Evolutionary conservation across 352 stramenopile species (phyloP).

Genomic region (Sclerospora graminicola): DNA sequence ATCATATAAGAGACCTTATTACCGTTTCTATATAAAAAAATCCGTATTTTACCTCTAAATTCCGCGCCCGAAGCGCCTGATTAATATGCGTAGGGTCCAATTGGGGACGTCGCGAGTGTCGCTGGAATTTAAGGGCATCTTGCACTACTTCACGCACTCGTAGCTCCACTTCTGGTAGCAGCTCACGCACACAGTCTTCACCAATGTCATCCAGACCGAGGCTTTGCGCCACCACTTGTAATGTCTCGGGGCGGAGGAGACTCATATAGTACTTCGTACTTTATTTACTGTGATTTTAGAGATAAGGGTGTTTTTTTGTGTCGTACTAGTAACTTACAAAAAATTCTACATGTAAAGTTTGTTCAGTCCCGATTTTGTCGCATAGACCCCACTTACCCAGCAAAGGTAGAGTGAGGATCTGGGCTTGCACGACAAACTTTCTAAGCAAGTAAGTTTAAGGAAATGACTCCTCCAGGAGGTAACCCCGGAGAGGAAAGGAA

Average conservation of each 20-base stretch:
- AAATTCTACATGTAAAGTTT: no score
- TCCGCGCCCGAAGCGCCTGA: slow-evolving; percentile 59
- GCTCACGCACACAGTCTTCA: slow-evolving; percentile 46
- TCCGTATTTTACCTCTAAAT: slow-evolving; percentile 39
- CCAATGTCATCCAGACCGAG: slow-evolving; percentile 61
- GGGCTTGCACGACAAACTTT: no score
- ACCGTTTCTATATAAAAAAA: background rate
- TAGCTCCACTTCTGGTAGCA: slow-evolving; percentile 73
- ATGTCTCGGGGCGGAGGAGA: slow-evolving; percentile 53
- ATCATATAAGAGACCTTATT: background rate
- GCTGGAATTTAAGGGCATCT: slow-evolving; percentile 79
- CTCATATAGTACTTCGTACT: slow-evolving; percentile 31
- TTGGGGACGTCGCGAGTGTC: slow-evolving; percentile 47
- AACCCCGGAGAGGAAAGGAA: no score
- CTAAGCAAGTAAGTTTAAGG: no score
- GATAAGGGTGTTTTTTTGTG: no score
- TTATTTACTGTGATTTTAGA: no score
- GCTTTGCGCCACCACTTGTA: slow-evolving; percentile 66
- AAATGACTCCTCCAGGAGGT: no score
- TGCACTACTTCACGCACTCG: slow-evolving; percentile 75
- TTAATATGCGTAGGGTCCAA: slow-evolving; percentile 65
- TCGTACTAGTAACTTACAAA: no score
- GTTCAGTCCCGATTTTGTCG: no score
- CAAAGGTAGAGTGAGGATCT: no score
- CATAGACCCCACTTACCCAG: no score